Evolutionary conservation across 305 asterid genomes (phyloP).

Genomic region (Plantago lanceolata): DNA sequence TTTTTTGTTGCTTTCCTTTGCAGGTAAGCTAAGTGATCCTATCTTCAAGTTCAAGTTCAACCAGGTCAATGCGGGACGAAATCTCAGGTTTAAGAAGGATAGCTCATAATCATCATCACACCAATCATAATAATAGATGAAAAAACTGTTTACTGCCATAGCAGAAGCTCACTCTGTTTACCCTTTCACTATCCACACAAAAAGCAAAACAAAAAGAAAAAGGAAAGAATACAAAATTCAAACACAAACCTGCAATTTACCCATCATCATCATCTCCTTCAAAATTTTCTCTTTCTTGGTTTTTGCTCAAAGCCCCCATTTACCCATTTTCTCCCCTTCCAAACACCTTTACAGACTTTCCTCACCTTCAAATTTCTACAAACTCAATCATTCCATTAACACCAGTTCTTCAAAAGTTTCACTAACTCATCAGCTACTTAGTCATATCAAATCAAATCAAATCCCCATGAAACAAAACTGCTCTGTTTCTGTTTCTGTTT

Average conservation of each 20-base stretch:
- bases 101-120: too few species aligned
- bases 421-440: conserved; percentile 20
- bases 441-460: conserved; percentile 21
- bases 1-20: too few species aligned
- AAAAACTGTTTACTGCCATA: too few species aligned
- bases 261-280: conserved; percentile 22
- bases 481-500: background rate
- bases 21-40: too few species aligned
- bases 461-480: conserved; percentile 15
- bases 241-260: conserved; percentile 2
- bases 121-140: too few species aligned
- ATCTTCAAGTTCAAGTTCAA: too few species aligned
- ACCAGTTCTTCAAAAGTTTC: conserved; percentile 26
- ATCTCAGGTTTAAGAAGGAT: too few species aligned
- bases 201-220: conserved; percentile 24
- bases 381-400: conserved; percentile 48
- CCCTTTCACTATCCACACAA: conserved; percentile 20
- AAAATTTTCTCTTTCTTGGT: conserved; percentile 36
- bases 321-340: conserved; percentile 23
- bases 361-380: conserved; percentile 30
- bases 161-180: too few species aligned
- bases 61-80: too few species aligned
- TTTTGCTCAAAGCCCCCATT: conserved; percentile 40
- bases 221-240: conserved; percentile 23
- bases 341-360: conserved; percentile 15